Base-by-base conservation (phyloP, 2,329 filamentous ascomycete species). In the Cladosporium sp. region DNA sequence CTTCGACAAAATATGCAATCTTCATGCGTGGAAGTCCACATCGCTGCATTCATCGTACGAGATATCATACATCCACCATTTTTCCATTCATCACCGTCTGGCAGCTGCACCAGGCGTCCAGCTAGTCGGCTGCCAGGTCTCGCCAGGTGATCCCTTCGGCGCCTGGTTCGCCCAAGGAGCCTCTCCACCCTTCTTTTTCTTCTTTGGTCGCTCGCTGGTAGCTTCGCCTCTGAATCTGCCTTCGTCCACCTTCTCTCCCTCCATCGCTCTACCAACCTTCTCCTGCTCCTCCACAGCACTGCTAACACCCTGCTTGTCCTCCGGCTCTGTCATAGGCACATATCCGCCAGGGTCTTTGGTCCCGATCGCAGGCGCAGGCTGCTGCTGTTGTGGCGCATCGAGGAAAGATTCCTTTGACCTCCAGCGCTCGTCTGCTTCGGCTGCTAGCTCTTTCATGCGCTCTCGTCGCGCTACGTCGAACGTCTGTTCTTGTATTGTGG, bases 361-460 rank as follows among this genome's bases (percentile, higher is more conserved):
- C 36, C 74, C 71, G 12, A 77, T 73, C 39, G 77, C 74, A 40
- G 78, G 77, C n/a, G 67, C 63, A 3, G 77, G 74, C 58, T 81
- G 77, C 56, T 78, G 75, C 36, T 74, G 75, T 40, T 77, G 73
- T 1, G 83, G 83, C 54, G 76, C 76, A 65, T 86, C 83, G 36
- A 87, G 76, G 58, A 77, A 81, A 3, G 80, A 83, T 1, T 82
- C 78, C 62, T 84, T 80, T 49, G 77, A 78, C 8, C 79, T 82
- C 84, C 84, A 87, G 61, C 82, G 74, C 60, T 81, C 80, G 66
- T 87, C 84, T 37, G 84, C 84, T 42, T 80, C 72, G 47, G 75
- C 78, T 2, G 83, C 84, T 20, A 86, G 77, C 51, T 81, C 66
- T 67, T 84, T 85, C 65, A 87, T 80, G 58, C 77, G 77, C n/a